Percentiles rank a stretch among this genome's conserved stretches.
These are phyloP conservation scores for Trichoderma gamsii DNA, from an alignment of 495 filamentous ascomycete genomes.

Conservation along the genomic window DNA sequence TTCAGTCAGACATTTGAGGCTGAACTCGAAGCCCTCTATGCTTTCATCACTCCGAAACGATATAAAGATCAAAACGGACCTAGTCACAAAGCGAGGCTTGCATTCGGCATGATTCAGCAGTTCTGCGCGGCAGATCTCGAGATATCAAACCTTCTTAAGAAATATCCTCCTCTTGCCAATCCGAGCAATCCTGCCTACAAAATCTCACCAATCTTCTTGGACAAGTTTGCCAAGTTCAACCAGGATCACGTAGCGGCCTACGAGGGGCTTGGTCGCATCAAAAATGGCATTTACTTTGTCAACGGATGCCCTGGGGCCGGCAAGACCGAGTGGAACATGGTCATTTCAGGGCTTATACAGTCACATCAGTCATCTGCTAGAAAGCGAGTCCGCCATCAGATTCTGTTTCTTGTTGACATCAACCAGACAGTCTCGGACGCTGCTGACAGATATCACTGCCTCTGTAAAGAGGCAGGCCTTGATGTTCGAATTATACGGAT, in stretches of 20 bases:
- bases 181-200: neutral
- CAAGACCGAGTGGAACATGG: constrained; percentile 25
- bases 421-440: constrained; percentile 19
- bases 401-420: constrained; percentile 28
- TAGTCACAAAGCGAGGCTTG: neutral
- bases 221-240: constrained; percentile 6
- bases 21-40: constrained; percentile 5
- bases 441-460: constrained; percentile 17
- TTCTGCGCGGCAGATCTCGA: neutral
- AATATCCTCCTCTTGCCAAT: neutral
- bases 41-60: neutral
- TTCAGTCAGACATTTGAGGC: neutral
- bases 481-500: constrained; percentile 21
- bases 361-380: neutral
- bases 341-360: constrained; percentile 20
- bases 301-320: constrained; percentile 26
- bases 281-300: constrained; percentile 21
- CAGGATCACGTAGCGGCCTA: constrained; percentile 1
- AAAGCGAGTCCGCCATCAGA: constrained; percentile 14
- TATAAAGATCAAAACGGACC: neutral
- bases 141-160: neutral
- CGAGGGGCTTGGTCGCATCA: constrained; percentile 18
- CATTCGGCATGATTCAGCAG: constrained; percentile 8
- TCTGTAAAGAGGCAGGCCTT: constrained; percentile 25
- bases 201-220: neutral